Evolutionary conservation across 2,329 filamentous ascomycete genomes (phyloP), one percentile per base, ranked within the genome.

Genomic region (Pseudonectria buxi): DNA sequence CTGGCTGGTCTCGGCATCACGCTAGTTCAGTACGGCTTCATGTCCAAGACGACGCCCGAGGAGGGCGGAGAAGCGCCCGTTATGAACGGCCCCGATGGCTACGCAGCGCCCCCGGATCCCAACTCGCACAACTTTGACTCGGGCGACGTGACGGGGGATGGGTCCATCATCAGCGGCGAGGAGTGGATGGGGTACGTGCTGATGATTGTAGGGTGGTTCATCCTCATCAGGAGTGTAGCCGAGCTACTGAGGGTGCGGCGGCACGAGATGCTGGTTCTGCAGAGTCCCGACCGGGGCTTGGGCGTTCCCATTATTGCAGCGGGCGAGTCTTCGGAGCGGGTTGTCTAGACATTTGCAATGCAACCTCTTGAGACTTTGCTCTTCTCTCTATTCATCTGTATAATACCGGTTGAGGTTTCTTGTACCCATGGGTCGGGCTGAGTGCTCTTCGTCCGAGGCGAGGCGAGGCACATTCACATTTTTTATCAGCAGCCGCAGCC

Each of bases 151-250:
- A 67, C 69, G 3, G 68, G 65, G 28, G 51, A 66, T 42, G 68
- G 69, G 27, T 26, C 48, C 10, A 55, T 71, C 25, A 76, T 95
- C 28, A 76, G 73, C 6, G 82, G 81, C 33, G 82, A 75, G 45
- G 89, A 96, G 57, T 95, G 86, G 86, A 69, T 95, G 44, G 86
- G 88, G 10, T 98, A 96, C 53, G 70, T 85, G 12, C 64, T 98
- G 31, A 98, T 98, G 92, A 86, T 98, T 55, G 83, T 94, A 2
- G 92, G 92, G 5, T 98, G 92, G 92, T 96, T 96, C 56, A 88
- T 98, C 44, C 69, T 98, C 43, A 96, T 98, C 56, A 78, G 89
- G 61, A 82, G 88, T n/a, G 79, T 95, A 13, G 88, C 83, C 51
- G 89, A 96, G 58, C 98, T 92, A 57, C 65, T 96, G 43, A 78